Percentiles rank a stretch among this genome's conserved stretches.
Conservation (phyloP, 345 rosid species). For the Diplotaxis tenuifolia region DNA sequence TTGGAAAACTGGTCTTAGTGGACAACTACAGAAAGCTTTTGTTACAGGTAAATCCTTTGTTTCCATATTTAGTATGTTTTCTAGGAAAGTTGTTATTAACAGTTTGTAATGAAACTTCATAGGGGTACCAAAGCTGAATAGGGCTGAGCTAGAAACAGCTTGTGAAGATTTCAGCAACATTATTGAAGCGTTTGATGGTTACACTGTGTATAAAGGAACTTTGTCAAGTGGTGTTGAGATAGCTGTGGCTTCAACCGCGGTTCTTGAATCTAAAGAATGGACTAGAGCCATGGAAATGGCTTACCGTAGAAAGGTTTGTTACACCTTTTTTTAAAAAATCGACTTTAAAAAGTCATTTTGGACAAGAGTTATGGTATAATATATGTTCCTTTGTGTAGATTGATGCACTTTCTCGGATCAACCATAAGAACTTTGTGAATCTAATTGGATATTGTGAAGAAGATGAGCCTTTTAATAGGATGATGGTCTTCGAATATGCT, state of each 20-base stretch:
- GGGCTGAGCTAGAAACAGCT: not conserved
- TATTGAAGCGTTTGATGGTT: not conserved
- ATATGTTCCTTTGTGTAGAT: conserved; percentile 46
- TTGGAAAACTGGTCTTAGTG: not conserved
- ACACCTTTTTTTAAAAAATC: not conserved
- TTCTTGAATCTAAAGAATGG: conserved; percentile 77
- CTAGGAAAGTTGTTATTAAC: too few relatives aligned
- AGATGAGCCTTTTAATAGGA: conserved; percentile 80
- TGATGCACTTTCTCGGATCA: conserved; percentile 65
- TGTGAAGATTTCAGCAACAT: not conserved
- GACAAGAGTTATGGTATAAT: not conserved
- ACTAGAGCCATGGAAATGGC: conserved; percentile 87
- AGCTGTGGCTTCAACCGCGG: conserved; percentile 72
- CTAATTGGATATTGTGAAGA: conserved; percentile 87
- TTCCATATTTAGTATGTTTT: too few relatives aligned
- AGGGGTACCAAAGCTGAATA: not conserved
- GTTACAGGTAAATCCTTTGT: not conserved
- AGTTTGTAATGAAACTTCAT: too few relatives aligned
- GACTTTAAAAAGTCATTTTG: not conserved
- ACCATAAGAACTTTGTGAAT: conserved; percentile 94
- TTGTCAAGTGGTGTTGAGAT: not conserved
- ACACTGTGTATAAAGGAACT: not conserved
- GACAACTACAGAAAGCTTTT: not conserved
- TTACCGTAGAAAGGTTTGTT: conserved; percentile 80
- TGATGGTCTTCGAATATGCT: conserved; percentile 99